Conservation (phyloP, 2,329 filamentous ascomycete species). For the Keithomyces neogunnii region DNA sequence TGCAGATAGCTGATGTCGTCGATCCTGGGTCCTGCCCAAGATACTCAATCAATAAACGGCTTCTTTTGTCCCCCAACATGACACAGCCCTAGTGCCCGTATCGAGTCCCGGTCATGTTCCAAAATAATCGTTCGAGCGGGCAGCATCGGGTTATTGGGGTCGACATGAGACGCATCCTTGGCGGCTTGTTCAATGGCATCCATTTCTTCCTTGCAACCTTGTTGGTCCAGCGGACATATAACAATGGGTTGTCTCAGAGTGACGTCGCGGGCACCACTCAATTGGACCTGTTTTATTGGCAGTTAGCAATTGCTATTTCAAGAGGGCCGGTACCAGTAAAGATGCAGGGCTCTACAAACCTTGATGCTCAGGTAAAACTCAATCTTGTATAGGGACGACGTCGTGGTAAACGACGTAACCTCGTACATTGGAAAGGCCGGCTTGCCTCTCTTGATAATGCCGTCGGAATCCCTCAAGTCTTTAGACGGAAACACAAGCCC, state of each 20-base stretch:
- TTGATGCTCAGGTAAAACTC: constrained; percentile 95
- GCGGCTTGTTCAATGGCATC: constrained; percentile 95
- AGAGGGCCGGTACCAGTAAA: neutral
- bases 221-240: constrained; percentile 90
- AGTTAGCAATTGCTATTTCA: constrained; percentile 12
- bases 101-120: constrained; percentile 60
- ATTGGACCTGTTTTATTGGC: constrained; percentile 56
- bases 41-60: constrained; percentile 51
- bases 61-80: constrained; percentile 57
- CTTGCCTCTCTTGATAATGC: constrained; percentile 77
- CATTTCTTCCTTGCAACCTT: constrained; percentile 97
- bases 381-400: constrained; percentile 92
- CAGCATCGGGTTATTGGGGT: constrained; percentile 85
- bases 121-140: constrained; percentile 76
- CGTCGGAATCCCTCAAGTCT: constrained; percentile 78
- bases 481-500: constrained; percentile 86
- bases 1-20: neutral
- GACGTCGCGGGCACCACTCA: constrained; percentile 84
- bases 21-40: neutral
- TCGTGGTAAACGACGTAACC: constrained; percentile 86
- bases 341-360: constrained; percentile 39
- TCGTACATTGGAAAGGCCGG: constrained; percentile 83
- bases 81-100: constrained; percentile 54
- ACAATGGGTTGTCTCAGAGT: constrained; percentile 85
- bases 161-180: constrained; percentile 81